phyloP scores from a whole-genome alignment of 2,329 filamentous ascomycete genomes.

The Ceratocystiopsis sp. region DNA sequence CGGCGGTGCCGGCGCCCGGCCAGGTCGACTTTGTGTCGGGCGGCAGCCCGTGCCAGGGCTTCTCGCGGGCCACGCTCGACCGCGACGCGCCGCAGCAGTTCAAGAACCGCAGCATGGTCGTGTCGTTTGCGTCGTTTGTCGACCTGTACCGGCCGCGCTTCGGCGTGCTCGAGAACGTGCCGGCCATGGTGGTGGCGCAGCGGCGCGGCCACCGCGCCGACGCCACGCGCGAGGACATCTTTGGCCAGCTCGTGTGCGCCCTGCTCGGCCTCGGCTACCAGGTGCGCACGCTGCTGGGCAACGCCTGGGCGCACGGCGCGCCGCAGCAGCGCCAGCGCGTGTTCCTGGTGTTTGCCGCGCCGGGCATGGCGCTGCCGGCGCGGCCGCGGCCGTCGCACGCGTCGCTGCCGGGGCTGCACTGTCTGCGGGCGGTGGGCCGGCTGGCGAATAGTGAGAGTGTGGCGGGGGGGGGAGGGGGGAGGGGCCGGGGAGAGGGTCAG shows the following conservation, averaged over 20 bases:
- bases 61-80: slow-evolving; percentile 45
- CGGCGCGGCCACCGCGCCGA: slow-evolving; percentile 14
- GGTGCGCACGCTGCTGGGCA: slow-evolving; percentile 46
- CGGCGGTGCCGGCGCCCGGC: slow-evolving; percentile 37
- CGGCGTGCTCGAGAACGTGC: slow-evolving; percentile 62
- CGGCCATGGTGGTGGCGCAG: slow-evolving; percentile 27
- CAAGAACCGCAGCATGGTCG: slow-evolving; percentile 60
- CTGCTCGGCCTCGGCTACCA: slow-evolving; percentile 68
- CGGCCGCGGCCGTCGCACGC: slow-evolving; percentile 46
- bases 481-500: no score
- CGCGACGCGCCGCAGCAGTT: slow-evolving; percentile 37
- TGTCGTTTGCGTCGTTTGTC: slow-evolving; percentile 56
- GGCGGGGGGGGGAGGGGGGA: slow-evolving; percentile 23
- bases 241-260: slow-evolving; percentile 56
- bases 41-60: slow-evolving; percentile 65
- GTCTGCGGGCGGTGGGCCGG: slow-evolving; percentile 28
- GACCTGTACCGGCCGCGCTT: slow-evolving; percentile 63
- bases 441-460: slow-evolving; percentile 47
- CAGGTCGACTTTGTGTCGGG: slow-evolving; percentile 52
- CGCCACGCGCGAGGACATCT: slow-evolving; percentile 41
- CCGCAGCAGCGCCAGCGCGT: slow-evolving; percentile 49
- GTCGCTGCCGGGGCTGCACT: slow-evolving; percentile 20
- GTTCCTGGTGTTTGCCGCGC: slow-evolving; percentile 55
- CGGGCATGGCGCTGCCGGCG: slow-evolving; percentile 38
- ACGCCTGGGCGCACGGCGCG: slow-evolving; percentile 52